Evolutionary conservation across 352 stramenopile species (phyloP).

Genomic region (Phytophthora podocarpi): DNA sequence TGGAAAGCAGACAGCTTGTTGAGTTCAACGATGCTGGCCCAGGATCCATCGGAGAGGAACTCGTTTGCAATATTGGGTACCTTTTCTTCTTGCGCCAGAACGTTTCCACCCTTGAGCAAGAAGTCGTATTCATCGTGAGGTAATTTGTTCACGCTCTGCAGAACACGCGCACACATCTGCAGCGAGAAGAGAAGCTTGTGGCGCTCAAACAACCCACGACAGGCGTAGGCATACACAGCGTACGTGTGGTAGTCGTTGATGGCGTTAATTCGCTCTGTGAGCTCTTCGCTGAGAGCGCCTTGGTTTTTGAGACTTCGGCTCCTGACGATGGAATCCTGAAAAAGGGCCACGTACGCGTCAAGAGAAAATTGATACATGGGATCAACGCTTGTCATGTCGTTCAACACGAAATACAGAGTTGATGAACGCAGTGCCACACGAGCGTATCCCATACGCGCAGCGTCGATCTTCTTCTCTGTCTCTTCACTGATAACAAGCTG

Average conservation of each 20-base stretch:
- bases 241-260: constrained; percentile 97
- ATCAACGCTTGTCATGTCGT: constrained; percentile 95
- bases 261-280: constrained; percentile 87
- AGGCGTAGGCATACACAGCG: constrained; percentile 95
- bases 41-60: constrained; percentile 84
- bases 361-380: constrained; percentile 98
- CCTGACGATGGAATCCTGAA: constrained; percentile 93
- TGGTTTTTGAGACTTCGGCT: constrained; percentile 84
- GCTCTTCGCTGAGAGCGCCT: constrained; percentile 76
- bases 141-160: constrained; percentile 92
- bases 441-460: constrained; percentile 93
- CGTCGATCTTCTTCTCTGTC: constrained; percentile 96
- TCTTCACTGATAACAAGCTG: constrained; percentile 94
- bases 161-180: constrained; percentile 93
- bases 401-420: constrained; percentile 96
- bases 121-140: constrained; percentile 95
- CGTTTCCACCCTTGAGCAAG: constrained; percentile 90
- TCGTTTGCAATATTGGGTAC: constrained; percentile 87
- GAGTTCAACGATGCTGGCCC: constrained; percentile 93
- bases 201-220: constrained; percentile 94
- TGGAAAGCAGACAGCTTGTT: constrained; percentile 91
- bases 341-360: constrained; percentile 94
- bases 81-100: constrained; percentile 63
- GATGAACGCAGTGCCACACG: constrained; percentile 92
- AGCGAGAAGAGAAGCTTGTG: constrained; percentile 97